Evolutionary conservation across 2,329 filamentous ascomycete species (phyloP).

Genomic region (Zasmidium citrigriseum): DNA sequence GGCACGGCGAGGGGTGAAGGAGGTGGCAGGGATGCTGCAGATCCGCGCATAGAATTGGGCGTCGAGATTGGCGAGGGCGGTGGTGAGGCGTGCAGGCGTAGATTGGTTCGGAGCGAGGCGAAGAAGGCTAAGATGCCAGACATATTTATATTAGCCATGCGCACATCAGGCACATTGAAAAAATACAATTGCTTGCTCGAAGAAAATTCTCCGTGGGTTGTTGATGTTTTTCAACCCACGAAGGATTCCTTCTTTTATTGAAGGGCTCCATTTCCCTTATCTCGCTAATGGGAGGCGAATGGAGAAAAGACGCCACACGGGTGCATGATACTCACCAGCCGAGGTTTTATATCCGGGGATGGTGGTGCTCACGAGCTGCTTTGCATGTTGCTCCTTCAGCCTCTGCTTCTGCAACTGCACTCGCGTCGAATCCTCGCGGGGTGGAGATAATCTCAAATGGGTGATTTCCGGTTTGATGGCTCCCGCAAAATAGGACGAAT

Average conservation of each 20-base stretch:
- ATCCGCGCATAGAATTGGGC: conserved; percentile 58
- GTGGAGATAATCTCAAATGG: conserved; percentile 21
- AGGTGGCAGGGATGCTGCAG: conserved; percentile 53
- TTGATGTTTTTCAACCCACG: too few species aligned
- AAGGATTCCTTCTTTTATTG: too few species aligned
- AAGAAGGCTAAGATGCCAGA: conserved; percentile 67
- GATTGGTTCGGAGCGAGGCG: conserved; percentile 76
- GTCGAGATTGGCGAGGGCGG: conserved; percentile 63
- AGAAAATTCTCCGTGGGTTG: too few species aligned
- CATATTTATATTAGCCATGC: conserved; percentile 6
- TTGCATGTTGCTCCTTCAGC: conserved; percentile 26
- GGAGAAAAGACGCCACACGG: background rate
- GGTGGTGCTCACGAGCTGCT: conserved; percentile 26
- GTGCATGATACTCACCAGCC: conserved; percentile 32
- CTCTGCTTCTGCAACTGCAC: conserved; percentile 34
- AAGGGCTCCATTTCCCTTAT: too few species aligned
- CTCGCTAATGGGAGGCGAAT: background rate
- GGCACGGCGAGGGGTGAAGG: conserved; percentile 44
- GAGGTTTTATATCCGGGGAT: conserved; percentile 39
- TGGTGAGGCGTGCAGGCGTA: conserved; percentile 63
- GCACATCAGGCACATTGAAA: too few species aligned
- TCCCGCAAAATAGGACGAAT: conserved; percentile 7
- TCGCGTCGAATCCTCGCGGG: conserved; percentile 29
- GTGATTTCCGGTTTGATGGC: conserved; percentile 12
- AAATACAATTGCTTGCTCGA: too few species aligned